Percentiles rank a stretch among this genome's conserved stretches.
Evolutionary conservation across 2,329 filamentous ascomycete species (phyloP).

Genomic region (Arachnomyces sp.): DNA sequence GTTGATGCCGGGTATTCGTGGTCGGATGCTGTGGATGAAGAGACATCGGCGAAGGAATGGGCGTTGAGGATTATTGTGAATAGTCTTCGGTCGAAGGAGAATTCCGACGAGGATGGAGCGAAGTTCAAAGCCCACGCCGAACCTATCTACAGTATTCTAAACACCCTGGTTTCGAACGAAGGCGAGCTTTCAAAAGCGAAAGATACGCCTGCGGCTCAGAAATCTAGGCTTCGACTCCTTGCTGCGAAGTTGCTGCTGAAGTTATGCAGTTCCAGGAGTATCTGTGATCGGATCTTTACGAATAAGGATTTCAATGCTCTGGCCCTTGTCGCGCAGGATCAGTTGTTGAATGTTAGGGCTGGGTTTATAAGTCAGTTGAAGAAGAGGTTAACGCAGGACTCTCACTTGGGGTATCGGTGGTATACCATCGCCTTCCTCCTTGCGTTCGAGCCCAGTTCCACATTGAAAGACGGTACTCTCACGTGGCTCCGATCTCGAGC

Average conservation of each 20-base stretch:
- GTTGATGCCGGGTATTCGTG: slow-evolving; percentile 55
- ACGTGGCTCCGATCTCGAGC: slow-evolving; percentile 86
- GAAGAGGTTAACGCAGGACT: slow-evolving; percentile 48
- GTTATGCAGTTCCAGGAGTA: slow-evolving; percentile 65
- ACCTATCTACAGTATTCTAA: slow-evolving; percentile 71
- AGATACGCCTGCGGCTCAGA: slow-evolving; percentile 70
- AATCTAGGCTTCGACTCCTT: slow-evolving; percentile 69
- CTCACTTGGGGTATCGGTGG: slow-evolving; percentile 75
- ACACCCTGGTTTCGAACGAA: slow-evolving; percentile 63
- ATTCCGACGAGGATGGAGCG: slow-evolving; percentile 32
- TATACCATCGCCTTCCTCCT: slow-evolving; percentile 85
- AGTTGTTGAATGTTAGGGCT: slow-evolving; percentile 62
- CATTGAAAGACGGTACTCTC: slow-evolving; percentile 65
- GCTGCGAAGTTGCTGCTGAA: slow-evolving; percentile 79
- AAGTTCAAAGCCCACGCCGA: slow-evolving; percentile 48
- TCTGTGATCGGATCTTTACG: slow-evolving; percentile 65
- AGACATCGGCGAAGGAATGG: slow-evolving; percentile 74
- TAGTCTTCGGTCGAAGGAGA: slow-evolving; percentile 61
- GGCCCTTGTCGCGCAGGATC: slow-evolving; percentile 73
- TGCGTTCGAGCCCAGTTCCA: slow-evolving; percentile 76
- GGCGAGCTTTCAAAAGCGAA: slow-evolving; percentile 73
- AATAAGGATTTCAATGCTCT: slow-evolving; percentile 72
- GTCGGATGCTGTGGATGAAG: slow-evolving; percentile 68
- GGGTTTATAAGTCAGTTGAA: slow-evolving; percentile 79
- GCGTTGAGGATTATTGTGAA: slow-evolving; percentile 83